Evolutionary conservation across 1,139 yeast genomes (phyloP), one percentile per base, ranked within the genome.

Genomic region (Magnusiomyces ingens): DNA sequence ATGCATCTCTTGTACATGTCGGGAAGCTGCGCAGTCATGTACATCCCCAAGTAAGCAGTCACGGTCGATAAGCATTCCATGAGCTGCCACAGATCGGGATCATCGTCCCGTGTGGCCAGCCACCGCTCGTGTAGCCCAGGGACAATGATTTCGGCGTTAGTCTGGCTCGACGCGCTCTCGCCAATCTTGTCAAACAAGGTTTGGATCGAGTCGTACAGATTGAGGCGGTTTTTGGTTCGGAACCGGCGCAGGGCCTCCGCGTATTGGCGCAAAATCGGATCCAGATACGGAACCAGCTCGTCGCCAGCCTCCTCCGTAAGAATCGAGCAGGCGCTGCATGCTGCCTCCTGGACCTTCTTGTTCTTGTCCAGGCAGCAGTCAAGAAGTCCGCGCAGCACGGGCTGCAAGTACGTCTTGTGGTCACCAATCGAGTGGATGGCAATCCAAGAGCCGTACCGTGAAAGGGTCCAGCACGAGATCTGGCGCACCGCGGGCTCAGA

Each of bases 301-400:
- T 75, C 79, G 55, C 88, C 90, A 19, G 94, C 78, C 57, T 78
- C 82, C 65, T 91, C 97, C 49, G 91, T 81, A 58, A 90, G 85
- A 51, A 84, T 82, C 0, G 96, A 84, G 51, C 93, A 77, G 10
- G 96, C 88, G 45, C 91, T 81, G 63, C 96, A 88, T 1, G 96
- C 97, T 51, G 96, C 85, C 64, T 90, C 95, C 71, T 93, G 99
- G 15, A 93, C 99, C 57, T 86, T 88, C 66, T 91, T 91, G 71
- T 89, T 89, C 54, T 75, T 76, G 68, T 93, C 98, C 60, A 89
- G 73, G 37, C 88, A 82, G 68, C 94, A 85, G 51, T 71, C 73
- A 64, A 93, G 76, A 50, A 91, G 77, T 1, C 95, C 81, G 63
- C 85, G 83, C 59, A 93, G 76, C 0, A 94, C 88, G 2, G 95